Conservation (phyloP, 2,329 filamentous ascomycete genomes). For the Hypoxylon sp. region DNA sequence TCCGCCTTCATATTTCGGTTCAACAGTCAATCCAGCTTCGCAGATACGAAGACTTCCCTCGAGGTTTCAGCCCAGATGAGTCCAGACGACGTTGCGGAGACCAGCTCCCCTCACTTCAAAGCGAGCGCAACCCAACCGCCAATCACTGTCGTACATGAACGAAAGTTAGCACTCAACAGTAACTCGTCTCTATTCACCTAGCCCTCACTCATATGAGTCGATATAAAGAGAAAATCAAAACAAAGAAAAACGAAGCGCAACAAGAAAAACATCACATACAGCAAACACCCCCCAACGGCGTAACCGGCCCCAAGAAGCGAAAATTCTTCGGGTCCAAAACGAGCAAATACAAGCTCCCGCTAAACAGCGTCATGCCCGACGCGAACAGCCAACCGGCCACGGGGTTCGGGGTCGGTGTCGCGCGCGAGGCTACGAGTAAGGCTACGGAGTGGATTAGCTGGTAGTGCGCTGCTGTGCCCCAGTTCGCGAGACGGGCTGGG, state of each 20-base stretch:
- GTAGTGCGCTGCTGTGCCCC: constrained; percentile 78
- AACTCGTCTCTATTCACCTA: not conserved
- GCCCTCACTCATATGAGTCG: not conserved
- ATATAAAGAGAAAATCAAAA: not conserved
- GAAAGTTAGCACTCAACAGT: constrained; percentile 5
- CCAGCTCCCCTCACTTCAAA: constrained; percentile 36
- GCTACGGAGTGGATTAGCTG: constrained; percentile 75
- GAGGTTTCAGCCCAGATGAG: not conserved
- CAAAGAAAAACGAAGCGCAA: not conserved
- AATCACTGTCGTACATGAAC: constrained; percentile 61
- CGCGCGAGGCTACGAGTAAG: constrained; percentile 68
- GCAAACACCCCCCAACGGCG: constrained; percentile 74
- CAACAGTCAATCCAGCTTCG: not conserved
- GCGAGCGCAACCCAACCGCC: constrained; percentile 70
- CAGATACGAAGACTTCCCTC: not conserved
- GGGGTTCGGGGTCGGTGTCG: constrained; percentile 59
- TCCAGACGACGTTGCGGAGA: not conserved
- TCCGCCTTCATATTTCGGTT: not conserved
- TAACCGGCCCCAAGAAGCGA: constrained; percentile 73
- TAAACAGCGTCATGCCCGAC: constrained; percentile 77
- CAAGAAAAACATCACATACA: constrained; percentile 38
- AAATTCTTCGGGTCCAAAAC: constrained; percentile 73
- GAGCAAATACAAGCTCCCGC: constrained; percentile 75
- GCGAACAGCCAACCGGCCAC: constrained; percentile 72
- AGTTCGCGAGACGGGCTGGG: constrained; percentile 71